Evolutionary conservation across 176 grass and related monocot species (phyloP).

Genomic region (Oryza punctata): DNA sequence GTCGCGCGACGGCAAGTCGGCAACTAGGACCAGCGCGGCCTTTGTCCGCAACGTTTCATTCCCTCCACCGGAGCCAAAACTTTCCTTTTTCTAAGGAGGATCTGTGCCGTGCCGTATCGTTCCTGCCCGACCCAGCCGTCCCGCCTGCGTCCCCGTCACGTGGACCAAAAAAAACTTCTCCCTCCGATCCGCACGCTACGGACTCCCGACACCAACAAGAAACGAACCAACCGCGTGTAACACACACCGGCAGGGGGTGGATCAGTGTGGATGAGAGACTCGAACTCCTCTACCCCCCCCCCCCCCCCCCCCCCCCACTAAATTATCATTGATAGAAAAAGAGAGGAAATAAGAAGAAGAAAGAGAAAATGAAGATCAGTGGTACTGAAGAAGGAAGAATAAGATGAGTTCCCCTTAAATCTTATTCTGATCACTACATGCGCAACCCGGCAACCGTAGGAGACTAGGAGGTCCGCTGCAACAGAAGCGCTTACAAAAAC

Average conservation of each 20-base stretch:
- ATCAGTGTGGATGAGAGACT: too few species aligned
- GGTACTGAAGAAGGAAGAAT: too few species aligned
- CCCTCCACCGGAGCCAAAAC: conserved; percentile 1
- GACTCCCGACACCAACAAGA: not conserved
- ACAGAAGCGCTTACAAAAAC: conserved; percentile 20
- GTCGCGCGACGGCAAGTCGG: not conserved
- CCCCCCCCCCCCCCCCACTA: too few species aligned
- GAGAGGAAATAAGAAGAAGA: too few species aligned
- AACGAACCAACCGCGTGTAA: not conserved
- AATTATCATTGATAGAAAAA: too few species aligned
- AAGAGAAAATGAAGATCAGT: too few species aligned
- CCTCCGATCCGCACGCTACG: conserved; percentile 3
- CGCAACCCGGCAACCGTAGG: not conserved
- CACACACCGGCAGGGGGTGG: too few species aligned
- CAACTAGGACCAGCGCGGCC: not conserved
- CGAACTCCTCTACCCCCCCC: too few species aligned
- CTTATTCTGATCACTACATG: too few species aligned
- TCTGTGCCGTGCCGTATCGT: conserved; percentile 26
- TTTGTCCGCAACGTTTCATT: conserved; percentile 6
- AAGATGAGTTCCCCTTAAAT: too few species aligned
- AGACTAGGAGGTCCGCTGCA: conserved; percentile 21
- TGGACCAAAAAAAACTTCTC: not conserved
- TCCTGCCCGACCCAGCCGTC: not conserved
- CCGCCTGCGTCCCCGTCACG: conserved; percentile 28
- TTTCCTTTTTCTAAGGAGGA: conserved; percentile 11